Conservation (phyloP, 2,329 filamentous ascomycete genomes). For the Aspergillus texensis region DNA sequence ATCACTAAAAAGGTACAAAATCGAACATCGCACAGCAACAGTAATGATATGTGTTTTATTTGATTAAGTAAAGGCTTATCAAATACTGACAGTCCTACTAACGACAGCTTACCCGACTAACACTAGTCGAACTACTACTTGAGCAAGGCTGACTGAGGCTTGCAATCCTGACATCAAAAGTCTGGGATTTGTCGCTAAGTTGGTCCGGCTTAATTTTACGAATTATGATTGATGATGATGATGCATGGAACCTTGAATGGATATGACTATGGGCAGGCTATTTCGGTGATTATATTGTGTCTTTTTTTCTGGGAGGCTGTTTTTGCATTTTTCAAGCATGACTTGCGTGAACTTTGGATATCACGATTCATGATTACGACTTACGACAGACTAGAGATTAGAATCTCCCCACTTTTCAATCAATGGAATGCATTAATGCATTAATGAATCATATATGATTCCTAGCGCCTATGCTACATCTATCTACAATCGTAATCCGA, state of each 20-base stretch:
- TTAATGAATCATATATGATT: not conserved
- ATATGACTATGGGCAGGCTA: not conserved
- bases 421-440: not conserved
- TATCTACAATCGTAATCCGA: not conserved
- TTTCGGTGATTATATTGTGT: not conserved
- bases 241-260: not conserved
- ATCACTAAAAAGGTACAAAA: slow-evolving; percentile 10
- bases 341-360: not conserved
- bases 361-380: not conserved
- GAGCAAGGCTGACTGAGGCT: not conserved
- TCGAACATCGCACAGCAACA: not conserved
- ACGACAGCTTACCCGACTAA: not conserved
- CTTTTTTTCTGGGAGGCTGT: not conserved
- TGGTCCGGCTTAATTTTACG: not conserved
- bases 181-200: not conserved
- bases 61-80: not conserved
- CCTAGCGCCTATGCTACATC: not conserved
- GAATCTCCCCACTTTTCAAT: not conserved
- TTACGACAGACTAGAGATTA: not conserved
- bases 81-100: not conserved
- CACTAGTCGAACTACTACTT: not conserved
- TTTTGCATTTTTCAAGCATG: not conserved
- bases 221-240: not conserved
- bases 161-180: not conserved
- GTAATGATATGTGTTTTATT: not conserved